A percentile compares a stretch with the other conserved stretches of the same genome.
Evolutionary conservation across 306 rosid species (phyloP).

Genomic region (Corylus americana): DNA sequence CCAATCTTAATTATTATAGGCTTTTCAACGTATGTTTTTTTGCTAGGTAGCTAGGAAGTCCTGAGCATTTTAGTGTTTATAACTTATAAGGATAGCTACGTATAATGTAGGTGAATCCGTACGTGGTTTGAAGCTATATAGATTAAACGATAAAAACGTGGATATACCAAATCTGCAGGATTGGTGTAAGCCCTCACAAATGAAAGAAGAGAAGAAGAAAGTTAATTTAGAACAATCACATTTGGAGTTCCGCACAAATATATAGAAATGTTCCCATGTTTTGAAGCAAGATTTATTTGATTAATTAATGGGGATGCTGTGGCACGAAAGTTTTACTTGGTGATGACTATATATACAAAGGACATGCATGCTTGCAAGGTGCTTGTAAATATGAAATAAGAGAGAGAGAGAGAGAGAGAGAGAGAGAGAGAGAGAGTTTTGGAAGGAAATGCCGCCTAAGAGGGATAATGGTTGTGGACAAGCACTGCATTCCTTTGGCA

Average conservation of each 20-base stretch:
- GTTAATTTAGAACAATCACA: background rate
- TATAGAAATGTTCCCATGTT: constrained; percentile 1
- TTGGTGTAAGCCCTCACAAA: background rate
- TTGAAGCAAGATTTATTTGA: background rate
- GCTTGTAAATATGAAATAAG: background rate
- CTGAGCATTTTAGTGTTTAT: background rate
- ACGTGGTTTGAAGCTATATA: background rate
- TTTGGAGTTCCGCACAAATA: background rate
- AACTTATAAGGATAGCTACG: no score
- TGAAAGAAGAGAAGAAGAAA: background rate
- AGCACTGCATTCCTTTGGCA: constrained; percentile 80
- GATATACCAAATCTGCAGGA: background rate
- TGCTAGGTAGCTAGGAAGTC: background rate
- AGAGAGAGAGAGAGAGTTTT: background rate
- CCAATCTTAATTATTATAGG: background rate
- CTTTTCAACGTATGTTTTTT: background rate
- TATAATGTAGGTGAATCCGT: background rate
- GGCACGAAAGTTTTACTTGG: background rate
- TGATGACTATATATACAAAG: no score
- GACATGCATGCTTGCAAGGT: background rate
- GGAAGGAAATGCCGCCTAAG: constrained; percentile 48
- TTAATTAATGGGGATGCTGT: background rate
- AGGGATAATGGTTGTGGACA: constrained; percentile 43
- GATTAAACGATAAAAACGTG: background rate
- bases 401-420: background rate